Conservation (phyloP, 495 filamentous ascomycete species). For the Aspergillus sclerotiicarbonarius region DNA sequence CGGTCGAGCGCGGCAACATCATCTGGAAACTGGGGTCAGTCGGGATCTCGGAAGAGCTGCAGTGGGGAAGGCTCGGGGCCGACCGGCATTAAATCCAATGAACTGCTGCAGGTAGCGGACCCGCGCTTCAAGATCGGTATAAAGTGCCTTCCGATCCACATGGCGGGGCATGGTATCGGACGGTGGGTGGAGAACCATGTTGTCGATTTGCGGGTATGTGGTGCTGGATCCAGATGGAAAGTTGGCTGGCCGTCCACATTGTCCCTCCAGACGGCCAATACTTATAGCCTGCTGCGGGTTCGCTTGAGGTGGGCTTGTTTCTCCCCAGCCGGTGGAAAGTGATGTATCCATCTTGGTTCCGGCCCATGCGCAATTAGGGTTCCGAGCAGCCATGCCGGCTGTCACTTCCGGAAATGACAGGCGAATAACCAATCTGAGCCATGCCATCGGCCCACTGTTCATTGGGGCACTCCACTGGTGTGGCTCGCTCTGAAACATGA, state of each 20-base stretch:
- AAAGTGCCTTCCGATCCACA: background rate
- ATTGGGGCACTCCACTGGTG: no score
- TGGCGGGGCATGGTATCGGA: background rate
- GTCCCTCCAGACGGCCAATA: background rate
- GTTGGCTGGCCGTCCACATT: background rate
- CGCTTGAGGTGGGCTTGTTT: no score
- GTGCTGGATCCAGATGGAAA: background rate
- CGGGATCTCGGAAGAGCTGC: no score
- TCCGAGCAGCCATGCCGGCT: background rate
- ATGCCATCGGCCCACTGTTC: no score
- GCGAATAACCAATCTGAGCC: background rate
- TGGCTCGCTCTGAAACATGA: no score
- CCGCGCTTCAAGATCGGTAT: constrained; percentile 1
- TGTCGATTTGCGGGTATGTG: background rate
- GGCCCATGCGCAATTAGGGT: background rate
- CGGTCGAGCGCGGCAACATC: constrained; percentile 1
- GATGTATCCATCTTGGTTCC: background rate
- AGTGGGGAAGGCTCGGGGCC: background rate
- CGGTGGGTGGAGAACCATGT: background rate
- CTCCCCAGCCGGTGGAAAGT: no score
- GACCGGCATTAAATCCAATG: background rate
- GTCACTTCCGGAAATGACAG: background rate
- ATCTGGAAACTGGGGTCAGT: background rate
- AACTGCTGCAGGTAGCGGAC: constrained; percentile 1
- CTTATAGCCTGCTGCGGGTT: background rate